Evolutionary conservation across 345 rosid species (phyloP).

Genomic region (Raphanus raphanistrum): DNA sequence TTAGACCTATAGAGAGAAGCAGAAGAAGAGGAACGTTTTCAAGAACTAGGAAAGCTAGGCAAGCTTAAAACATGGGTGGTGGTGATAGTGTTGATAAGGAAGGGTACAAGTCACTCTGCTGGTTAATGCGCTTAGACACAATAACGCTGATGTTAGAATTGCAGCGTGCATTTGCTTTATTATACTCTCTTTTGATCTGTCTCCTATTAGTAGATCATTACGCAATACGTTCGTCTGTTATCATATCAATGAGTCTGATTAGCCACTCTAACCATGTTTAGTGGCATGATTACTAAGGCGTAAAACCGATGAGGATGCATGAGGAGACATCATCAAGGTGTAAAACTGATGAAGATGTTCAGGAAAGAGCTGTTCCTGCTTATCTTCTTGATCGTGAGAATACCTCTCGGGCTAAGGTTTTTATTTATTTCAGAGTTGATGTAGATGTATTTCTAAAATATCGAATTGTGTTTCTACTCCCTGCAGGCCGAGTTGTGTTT

Average conservation of each 20-base stretch:
- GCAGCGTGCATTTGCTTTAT: too few species aligned
- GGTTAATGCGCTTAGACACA: too few species aligned
- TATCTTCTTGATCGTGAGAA: conserved; percentile 92
- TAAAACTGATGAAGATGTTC: conserved; percentile 78
- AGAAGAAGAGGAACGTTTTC: conserved; percentile 50
- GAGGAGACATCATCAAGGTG: conserved; percentile 79
- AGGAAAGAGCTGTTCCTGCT: conserved; percentile 91
- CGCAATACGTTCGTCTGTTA: too few species aligned
- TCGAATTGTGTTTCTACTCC: background rate
- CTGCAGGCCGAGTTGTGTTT: conserved; percentile 66
- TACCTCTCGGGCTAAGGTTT: conserved; percentile 79
- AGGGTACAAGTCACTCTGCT: conserved; percentile 65
- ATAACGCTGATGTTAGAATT: too few species aligned
- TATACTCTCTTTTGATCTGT: too few species aligned
- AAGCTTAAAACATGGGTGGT: conserved; percentile 26
- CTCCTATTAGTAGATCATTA: too few species aligned
- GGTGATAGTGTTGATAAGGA: conserved; percentile 32
- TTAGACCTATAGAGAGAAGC: conserved; percentile 40
- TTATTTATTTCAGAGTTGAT: background rate
- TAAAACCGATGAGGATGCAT: conserved; percentile 84
- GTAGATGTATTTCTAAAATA: too few species aligned
- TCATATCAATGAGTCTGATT: too few species aligned
- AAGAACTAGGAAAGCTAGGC: conserved; percentile 34
- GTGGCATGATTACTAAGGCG: too few species aligned
- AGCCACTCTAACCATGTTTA: too few species aligned